Percentiles rank a stretch among this genome's conserved stretches.
Conservation (phyloP, 257 asterid genomes). For the Prunella vulgaris region DNA sequence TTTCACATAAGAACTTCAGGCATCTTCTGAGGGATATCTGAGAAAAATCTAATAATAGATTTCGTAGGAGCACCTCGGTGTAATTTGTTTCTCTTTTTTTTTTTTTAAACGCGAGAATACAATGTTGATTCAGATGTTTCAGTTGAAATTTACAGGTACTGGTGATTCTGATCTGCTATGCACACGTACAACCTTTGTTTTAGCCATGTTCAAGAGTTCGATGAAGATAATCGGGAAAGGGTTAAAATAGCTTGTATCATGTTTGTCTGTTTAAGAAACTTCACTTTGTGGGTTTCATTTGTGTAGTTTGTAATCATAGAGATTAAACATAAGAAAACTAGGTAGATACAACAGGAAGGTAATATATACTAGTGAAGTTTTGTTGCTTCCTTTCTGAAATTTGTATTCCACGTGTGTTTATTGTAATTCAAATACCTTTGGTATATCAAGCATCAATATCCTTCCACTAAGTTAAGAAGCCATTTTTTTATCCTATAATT, state of each 20-base stretch:
- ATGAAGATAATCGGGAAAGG: constrained; percentile 3
- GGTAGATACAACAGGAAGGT: constrained; percentile 4
- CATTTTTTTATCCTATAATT: not conserved
- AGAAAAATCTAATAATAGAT: not conserved
- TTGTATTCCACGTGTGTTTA: not conserved
- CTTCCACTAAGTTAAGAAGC: not conserved
- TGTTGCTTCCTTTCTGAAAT: not conserved
- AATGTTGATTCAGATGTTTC: not conserved
- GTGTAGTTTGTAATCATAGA: not conserved
- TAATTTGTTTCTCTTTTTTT: not conserved
- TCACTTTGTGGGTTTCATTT: constrained; percentile 11
- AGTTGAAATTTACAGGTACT: not conserved
- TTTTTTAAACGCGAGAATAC: not conserved
- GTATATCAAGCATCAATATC: not conserved
- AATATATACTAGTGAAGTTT: not conserved
- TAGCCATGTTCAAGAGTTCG: not conserved
- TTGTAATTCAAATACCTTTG: not conserved
- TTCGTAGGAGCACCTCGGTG: not conserved
- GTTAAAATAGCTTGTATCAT: not conserved
- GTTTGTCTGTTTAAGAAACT: not conserved
- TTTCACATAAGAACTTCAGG: not conserved
- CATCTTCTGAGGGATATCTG: not conserved
- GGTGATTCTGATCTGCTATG: not conserved
- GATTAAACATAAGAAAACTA: not conserved
- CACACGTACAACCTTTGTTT: not conserved